Base-by-base conservation (phyloP, 805 yeast genomes). In the Pichia californica region DNA sequence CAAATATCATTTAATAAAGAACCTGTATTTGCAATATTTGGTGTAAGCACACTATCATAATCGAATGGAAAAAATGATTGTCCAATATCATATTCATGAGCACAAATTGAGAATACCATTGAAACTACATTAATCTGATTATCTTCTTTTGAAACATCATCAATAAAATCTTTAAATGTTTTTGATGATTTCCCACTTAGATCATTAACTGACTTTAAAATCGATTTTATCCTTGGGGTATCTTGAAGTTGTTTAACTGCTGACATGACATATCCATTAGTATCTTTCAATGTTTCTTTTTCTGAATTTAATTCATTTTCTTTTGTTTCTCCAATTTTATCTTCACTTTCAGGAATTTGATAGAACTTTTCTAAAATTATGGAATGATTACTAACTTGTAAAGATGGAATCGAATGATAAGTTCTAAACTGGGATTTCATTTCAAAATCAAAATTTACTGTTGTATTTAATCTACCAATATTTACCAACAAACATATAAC, bases 391-490 rank as follows among this genome's bases (percentile, higher is more conserved):
- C 76, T 77, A 3, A 83, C 79, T 59, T 91, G 97, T 34, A 91
- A 68, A 10, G 88, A 79, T 1, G 99, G 99, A 28, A 91, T 87
- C 11, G 95, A 84, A 64, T 91, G 97, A 59, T 85, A 91, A 0
- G 97, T 89, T 56, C 99, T 73, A 49, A 91, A 71, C 52, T 88
- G 91, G 0, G 96, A 87, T 53, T 88, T 82, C 98, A 91, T 91
- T 57, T 88, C 97, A 19, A 94, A 87, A 44, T 88, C 95, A 58
- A 91, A 84, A 64, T 91, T 91, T 41, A 91, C 81, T 3, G 98
- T 91, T 2, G 99, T 91, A 67, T 91, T 91, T 79, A 91, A 79
- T 49, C 97, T 71, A 9, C 98, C 98, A 43, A 89, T 79, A 58
- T 91, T 91, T 15, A 91, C 97, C 47, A 91, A 69, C 31, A 91